Base-by-base conservation (phyloP, 768 basidiomycete species). In the Lactifluus pinguis region DNA sequence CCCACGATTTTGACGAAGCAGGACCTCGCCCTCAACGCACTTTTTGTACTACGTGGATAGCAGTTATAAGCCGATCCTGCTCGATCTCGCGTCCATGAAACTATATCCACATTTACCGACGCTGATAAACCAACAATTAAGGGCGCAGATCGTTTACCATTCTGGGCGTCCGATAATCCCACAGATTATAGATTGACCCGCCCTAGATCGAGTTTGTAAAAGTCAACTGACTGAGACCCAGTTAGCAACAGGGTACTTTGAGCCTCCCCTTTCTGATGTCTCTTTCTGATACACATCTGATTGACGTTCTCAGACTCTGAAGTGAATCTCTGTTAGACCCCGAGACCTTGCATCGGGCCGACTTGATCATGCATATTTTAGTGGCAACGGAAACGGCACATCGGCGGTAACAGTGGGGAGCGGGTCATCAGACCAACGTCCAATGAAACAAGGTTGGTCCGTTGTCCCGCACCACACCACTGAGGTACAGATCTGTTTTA, bases 101-200 rank as follows among this genome's bases (percentile, higher is more conserved):
- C 25, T 25, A 25, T 25, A 25, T 25, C 25, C 25, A 25, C 25
- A 25, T 1, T 25, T 25, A 25, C 25, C 4, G 6, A 3, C 13
- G 21, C 55, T 56, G 45, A 38, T 36, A 19, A 21, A 25, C 14
- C 54, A 44, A n/a, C 6, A 4, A 0, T 0, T 2, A 11, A 15
- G 44, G 44, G 60, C 55, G 60, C 60, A 56, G 15, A 30, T 29
- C 11, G 13, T 19, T 17, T 61, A 38, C 55, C 60, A 47, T 57
- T 61, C 30, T 14, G 4, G 36, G 30, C 8, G 25, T n/a, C 7
- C 19, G 8, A 38, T 45, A 38, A 51, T 55, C 54, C 38, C 60
- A 51, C 60, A 55, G 14, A 15, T 5, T 19, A 19, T n/a, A 39
- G 41, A 42, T 19, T 19, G 44, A 45, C n/a, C 44, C 58, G n/a